These are phyloP conservation scores for Claviceps capensis DNA, from an alignment of 2,329 filamentous ascomycete genomes.

Conservation along the genomic window DNA sequence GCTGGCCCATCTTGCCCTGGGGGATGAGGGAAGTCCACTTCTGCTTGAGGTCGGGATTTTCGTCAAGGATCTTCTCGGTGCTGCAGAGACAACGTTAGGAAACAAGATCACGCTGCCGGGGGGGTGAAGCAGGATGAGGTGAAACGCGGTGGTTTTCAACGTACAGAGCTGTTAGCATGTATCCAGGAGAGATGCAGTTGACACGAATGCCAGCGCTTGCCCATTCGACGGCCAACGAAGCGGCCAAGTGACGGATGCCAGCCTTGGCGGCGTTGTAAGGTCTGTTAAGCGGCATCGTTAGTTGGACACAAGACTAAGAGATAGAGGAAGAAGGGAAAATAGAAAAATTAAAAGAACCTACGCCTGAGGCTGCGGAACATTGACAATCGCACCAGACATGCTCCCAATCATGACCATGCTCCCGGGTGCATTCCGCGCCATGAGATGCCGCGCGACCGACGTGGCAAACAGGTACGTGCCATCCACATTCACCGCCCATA, in stretches of 20 bases:
- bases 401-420: conserved; percentile 91
- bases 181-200: conserved; percentile 89
- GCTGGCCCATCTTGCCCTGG: conserved; percentile 82
- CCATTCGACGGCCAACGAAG: conserved; percentile 89
- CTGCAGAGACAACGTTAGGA: conserved; percentile 26
- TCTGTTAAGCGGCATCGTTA: conserved; percentile 16
- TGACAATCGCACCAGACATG: conserved; percentile 90
- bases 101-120: too few relatives aligned
- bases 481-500: conserved; percentile 88
- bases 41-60: conserved; percentile 78
- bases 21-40: conserved; percentile 91
- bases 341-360: conserved; percentile 19
- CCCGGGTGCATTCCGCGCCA: conserved; percentile 63
- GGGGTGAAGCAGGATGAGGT: background rate
- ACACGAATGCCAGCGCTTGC: conserved; percentile 76
- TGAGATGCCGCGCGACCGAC: conserved; percentile 74
- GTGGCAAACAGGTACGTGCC: conserved; percentile 85
- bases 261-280: conserved; percentile 93
- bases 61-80: conserved; percentile 85
- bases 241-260: conserved; percentile 75
- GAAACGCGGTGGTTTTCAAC: conserved; percentile 17
- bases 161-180: conserved; percentile 91
- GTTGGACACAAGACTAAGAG: too few relatives aligned
- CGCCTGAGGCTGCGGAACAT: conserved; percentile 86
- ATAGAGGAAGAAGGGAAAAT: too few relatives aligned